Percentiles rank a stretch among this genome's conserved stretches.
Conservation (phyloP, 2,329 filamentous ascomycete genomes). For the Colletotrichum sp. region DNA sequence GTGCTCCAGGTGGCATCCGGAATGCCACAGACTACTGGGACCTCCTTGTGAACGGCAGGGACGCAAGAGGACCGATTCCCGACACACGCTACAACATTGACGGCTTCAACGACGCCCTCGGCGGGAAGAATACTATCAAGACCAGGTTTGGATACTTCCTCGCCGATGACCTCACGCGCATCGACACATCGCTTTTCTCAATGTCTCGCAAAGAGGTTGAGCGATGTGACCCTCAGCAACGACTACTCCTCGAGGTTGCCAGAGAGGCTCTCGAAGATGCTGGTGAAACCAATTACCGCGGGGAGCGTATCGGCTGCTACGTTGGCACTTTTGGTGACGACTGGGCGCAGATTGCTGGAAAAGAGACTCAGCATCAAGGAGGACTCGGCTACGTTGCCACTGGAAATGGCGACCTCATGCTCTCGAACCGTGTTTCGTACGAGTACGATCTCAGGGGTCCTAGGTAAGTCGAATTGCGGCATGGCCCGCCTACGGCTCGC, state of each 20-base stretch:
- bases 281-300: constrained; percentile 27
- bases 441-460: constrained; percentile 36
- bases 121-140: neutral
- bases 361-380: neutral
- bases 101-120: neutral
- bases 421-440: constrained; percentile 35
- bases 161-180: neutral
- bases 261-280: constrained; percentile 13
- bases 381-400: constrained; percentile 3
- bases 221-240: constrained; percentile 6
- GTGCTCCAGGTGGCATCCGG: neutral
- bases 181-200: constrained; percentile 35
- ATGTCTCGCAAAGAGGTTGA: constrained; percentile 30
- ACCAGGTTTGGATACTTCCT: neutral
- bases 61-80: neutral
- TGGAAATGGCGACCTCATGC: constrained; percentile 24
- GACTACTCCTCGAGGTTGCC: neutral
- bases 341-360: constrained; percentile 21
- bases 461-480: constrained; percentile 20
- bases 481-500: neutral
- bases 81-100: neutral
- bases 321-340: constrained; percentile 32
- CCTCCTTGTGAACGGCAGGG: neutral
- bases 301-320: constrained; percentile 29
- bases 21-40: neutral